Evolutionary conservation across 495 filamentous ascomycete genomes (phyloP), one percentile per base, ranked within the genome.

Genomic region (Tuber indicum): DNA sequence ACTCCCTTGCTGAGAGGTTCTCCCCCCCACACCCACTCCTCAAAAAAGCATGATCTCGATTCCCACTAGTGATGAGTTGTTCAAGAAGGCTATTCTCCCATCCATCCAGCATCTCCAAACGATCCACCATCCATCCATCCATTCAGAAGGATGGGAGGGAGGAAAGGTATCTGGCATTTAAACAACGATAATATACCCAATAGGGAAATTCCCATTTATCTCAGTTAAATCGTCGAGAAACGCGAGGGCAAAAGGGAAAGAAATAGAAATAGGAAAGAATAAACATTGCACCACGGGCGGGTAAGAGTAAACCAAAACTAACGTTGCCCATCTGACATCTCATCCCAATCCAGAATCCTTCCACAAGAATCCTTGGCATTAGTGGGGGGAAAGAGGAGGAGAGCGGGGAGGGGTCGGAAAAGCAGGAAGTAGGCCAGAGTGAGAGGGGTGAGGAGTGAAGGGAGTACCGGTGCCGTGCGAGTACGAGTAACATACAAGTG

Each of bases 21-120:
- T 8, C 47, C 52, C 70, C 47, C 58, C 70, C 43, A 39, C 41
- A 70, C 72, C 44, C 71, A 43, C 52, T 72, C 76, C 71, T 71
- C 44, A 41, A 44, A 73, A 73, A 72, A 78, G 58, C 58, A 66
- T 75, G 78, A 80, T 80, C 78, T 80, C 77, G 78, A 80, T 80
- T 80, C 74, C 46, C 74, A 74, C 74, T 74, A 69, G 47, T 80
- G 78, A 80, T 80, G 78, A 80, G 78, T 76, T 80, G 78, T 80
- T 47, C 78, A 80, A 80, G 79, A 80, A 36, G 58, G 58, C 58
- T 66, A 66, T 66, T 66, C 58, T 66, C 46, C 66, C 72, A 66
- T 78, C 66, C 72, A 78, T 66, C 47, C 77, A 36, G 26, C 58
- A 32, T 16, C 58, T 52, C 26, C 58, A 66, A 66, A 36, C 26